phyloP scores from a whole-genome alignment of 73 alveolate species.

The Effrenium voratum region DNA sequence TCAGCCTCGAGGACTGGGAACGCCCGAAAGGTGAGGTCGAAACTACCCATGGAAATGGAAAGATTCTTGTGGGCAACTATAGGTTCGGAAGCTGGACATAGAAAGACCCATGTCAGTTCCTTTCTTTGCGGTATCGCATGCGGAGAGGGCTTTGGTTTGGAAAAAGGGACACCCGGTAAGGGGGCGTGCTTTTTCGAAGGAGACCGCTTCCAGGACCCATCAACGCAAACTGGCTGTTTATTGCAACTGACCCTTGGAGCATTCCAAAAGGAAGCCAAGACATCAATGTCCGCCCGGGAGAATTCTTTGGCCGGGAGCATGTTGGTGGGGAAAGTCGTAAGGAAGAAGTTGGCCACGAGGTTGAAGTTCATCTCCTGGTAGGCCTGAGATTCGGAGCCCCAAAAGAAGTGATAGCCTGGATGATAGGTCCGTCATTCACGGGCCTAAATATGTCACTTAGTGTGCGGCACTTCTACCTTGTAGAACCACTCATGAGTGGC shows the following conservation, averaged over 20 bases:
- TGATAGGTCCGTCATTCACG: neutral
- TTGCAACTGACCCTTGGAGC: too few relatives aligned
- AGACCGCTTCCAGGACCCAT: too few relatives aligned
- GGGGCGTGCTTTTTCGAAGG: too few relatives aligned
- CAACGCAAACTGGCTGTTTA: too few relatives aligned
- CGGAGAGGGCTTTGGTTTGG: too few relatives aligned
- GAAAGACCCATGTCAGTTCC: too few relatives aligned
- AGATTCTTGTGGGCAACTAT: too few relatives aligned
- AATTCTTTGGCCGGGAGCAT: constrained; percentile 62
- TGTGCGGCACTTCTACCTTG: neutral
- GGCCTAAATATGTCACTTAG: neutral
- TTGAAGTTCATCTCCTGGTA: constrained; percentile 23
- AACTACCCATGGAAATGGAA: too few relatives aligned
- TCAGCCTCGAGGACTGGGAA: constrained; percentile 30
- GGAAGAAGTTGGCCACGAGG: constrained; percentile 79
- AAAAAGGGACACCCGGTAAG: too few relatives aligned
- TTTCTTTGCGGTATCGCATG: too few relatives aligned
- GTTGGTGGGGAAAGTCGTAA: constrained; percentile 91
- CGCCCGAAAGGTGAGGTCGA: too few relatives aligned
- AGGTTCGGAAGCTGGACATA: too few relatives aligned
- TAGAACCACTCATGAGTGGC: neutral
- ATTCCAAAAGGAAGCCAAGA: neutral
- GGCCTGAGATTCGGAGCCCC: constrained; percentile 14
- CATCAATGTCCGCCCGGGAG: neutral
- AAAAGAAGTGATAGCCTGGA: neutral